Percentiles rank a stretch among this genome's conserved stretches.
Conservation (phyloP, 1,284 basidiomycete species). For the Inonotus hispidus region DNA sequence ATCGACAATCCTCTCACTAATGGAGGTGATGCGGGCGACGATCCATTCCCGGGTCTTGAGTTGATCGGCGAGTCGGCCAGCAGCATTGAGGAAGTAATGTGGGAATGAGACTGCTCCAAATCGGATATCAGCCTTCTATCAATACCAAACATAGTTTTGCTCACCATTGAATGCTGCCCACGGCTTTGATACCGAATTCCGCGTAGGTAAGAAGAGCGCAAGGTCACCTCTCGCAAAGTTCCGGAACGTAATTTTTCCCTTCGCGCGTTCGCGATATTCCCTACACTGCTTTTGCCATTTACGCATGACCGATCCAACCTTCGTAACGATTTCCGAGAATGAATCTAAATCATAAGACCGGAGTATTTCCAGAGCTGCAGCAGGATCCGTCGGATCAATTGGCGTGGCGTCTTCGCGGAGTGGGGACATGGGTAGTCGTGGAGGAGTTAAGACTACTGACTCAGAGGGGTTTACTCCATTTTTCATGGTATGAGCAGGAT, state of each 20-base stretch:
- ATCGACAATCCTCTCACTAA: constrained; percentile 81
- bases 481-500: constrained; percentile 43
- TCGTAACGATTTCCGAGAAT: constrained; percentile 76
- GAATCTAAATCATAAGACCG: constrained; percentile 76
- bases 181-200: constrained; percentile 86
- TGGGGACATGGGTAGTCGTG: constrained; percentile 42
- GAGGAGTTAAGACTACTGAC: constrained; percentile 42
- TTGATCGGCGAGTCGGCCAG: constrained; percentile 79
- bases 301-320: constrained; percentile 79
- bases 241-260: constrained; percentile 90
- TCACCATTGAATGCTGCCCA: constrained; percentile 31
- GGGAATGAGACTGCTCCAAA: constrained; percentile 76
- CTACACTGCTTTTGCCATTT: constrained; percentile 98
- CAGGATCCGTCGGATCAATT: constrained; percentile 69
- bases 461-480: constrained; percentile 33
- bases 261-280: constrained; percentile 86
- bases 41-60: constrained; percentile 88
- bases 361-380: constrained; percentile 59
- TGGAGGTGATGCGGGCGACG: constrained; percentile 85
- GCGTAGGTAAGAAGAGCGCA: constrained; percentile 91
- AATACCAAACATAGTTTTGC: constrained; percentile 43
- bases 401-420: constrained; percentile 60
- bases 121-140: neutral
- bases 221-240: constrained; percentile 92
- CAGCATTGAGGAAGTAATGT: constrained; percentile 93